Base-by-base conservation (phyloP, 306 rosid species). In the Phaseolus lunatus region DNA sequence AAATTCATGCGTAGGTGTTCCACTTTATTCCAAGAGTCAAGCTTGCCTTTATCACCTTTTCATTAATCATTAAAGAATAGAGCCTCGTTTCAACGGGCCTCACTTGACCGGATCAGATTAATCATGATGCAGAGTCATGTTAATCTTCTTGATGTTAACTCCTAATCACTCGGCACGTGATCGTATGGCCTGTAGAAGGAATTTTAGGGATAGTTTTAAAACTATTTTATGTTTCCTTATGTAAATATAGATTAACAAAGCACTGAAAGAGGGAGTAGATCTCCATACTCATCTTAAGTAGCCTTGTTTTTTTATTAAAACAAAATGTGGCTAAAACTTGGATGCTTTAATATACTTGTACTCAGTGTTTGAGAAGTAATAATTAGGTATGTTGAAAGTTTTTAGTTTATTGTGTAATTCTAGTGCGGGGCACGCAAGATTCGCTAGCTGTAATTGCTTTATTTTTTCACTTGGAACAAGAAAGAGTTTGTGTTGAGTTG, bases 391-490 rank as follows among this genome's bases (percentile, higher is more conserved):
- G 39, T 23, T 39, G 44, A 73, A 41, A 24, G 45, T 61, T 11
- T 16, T 5, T 39, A n/a, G 22, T 76, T 61, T 48, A 54, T 39
- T 19, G 72, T 67, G 72, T 16, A 58, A 65, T 81, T 61, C 59
- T 49, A 65, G 87, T 78, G 87, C 80, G 81, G 66, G 70, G 75
- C 14, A 4, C 9, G 64, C 70, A 78, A 89, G 96, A 87, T 81
- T 89, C 83, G 79, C 72, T 73, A 58, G 85, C 88, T 80, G 82
- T 61, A 83, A 68, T 52, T 23, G 80, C 67, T 44, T 67, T 56
- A 48, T 70, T 78, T 69, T 89, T 79, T 89, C 86, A 78, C 89
- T 61, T 8, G 12, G 83, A 85, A 82, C 79, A 82, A 89, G 84
- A 71, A 83, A 81, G 79, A 18, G 81, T 77, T 78, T 13, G 86